Conservation (phyloP, 2,329 filamentous ascomycete species). For the Fusarium fujikuroi region DNA sequence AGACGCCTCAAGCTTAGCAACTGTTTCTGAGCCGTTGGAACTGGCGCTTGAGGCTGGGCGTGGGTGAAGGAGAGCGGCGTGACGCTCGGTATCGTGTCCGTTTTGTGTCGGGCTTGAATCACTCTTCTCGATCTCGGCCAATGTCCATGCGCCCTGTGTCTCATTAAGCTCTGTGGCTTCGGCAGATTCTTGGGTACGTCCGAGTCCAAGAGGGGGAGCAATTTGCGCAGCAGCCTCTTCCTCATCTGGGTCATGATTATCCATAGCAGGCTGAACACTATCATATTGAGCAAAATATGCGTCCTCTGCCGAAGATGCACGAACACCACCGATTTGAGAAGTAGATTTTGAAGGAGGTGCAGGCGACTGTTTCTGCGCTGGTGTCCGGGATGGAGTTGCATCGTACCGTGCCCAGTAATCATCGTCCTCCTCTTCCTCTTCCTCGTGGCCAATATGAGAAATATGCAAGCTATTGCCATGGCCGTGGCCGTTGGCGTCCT, state of each 20-base stretch:
- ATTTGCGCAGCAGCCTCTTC: conserved; percentile 53
- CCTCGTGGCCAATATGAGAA: conserved; percentile 35
- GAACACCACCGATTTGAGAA: conserved; percentile 36
- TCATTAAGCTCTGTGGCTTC: conserved; percentile 42
- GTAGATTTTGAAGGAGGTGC: conserved; percentile 59
- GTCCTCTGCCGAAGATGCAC: conserved; percentile 64
- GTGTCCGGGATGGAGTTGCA: conserved; percentile 73
- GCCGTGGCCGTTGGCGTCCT: conserved; percentile 18
- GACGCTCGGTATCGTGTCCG: conserved; percentile 47
- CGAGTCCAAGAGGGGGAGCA: conserved; percentile 49
- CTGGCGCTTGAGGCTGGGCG: conserved; percentile 68
- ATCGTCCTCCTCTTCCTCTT: conserved; percentile 76
- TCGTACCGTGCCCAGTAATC: conserved; percentile 86
- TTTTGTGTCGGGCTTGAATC: conserved; percentile 45
- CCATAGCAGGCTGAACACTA: conserved; percentile 81
- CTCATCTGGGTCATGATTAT: conserved; percentile 84
- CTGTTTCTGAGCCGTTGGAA: conserved; percentile 64
- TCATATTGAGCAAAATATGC: conserved; percentile 83
- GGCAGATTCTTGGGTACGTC: conserved; percentile 25
- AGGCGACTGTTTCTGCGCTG: conserved; percentile 70
- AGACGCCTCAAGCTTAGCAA: conserved; percentile 70
- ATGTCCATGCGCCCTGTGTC: conserved; percentile 54
- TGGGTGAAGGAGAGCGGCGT: conserved; percentile 63
- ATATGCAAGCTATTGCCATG: conserved; percentile 25
- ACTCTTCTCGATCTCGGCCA: conserved; percentile 56